Percentiles rank a stretch among this genome's conserved stretches.
These are phyloP conservation scores for Flaveria robusta DNA, from an alignment of 129 eudicot species.

Conservation along the genomic window DNA sequence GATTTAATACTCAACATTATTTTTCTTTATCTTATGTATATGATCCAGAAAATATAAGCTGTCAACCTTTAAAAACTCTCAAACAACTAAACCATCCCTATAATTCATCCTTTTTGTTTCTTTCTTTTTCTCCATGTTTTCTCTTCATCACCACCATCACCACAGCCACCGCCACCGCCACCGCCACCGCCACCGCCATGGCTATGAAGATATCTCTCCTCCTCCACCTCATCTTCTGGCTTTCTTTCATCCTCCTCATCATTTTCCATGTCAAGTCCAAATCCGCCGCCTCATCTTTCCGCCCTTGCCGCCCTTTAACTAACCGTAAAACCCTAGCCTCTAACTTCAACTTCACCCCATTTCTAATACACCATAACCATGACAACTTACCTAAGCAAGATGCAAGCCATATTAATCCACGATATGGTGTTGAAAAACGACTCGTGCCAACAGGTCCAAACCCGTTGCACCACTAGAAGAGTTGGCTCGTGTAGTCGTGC, in stretches of 20 bases:
- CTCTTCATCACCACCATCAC: slow-evolving; percentile 23
- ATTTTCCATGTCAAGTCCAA: slow-evolving; percentile 40
- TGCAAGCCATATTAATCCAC: slow-evolving; percentile 52
- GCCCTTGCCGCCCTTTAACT: slow-evolving; percentile 18
- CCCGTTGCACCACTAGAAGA: slow-evolving; percentile 76
- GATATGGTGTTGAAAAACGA: slow-evolving; percentile 70
- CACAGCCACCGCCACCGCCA: not conserved
- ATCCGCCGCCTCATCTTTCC: slow-evolving; percentile 10
- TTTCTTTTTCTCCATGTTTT: slow-evolving; percentile 60
- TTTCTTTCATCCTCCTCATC: slow-evolving; percentile 50
- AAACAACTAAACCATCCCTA: slow-evolving; percentile 38
- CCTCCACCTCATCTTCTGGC: slow-evolving; percentile 49
- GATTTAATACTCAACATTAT: not conserved
- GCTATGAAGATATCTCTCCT: slow-evolving; percentile 44
- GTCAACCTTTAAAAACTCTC: slow-evolving; percentile 57
- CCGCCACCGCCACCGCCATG: slow-evolving; percentile 38
- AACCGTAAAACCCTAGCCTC: slow-evolving; percentile 55
- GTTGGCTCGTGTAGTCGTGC: slow-evolving; percentile 13
- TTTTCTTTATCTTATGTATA: slow-evolving; percentile 26
- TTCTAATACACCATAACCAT: slow-evolving; percentile 39
- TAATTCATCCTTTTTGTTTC: slow-evolving; percentile 21
- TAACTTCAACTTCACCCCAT: slow-evolving; percentile 69
- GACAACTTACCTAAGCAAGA: slow-evolving; percentile 4
- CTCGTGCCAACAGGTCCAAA: slow-evolving; percentile 86
- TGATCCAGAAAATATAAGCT: slow-evolving; percentile 53